Base-by-base conservation (phyloP, 176 grass and related monocot genomes). In the Ensete ventricosum region DNA sequence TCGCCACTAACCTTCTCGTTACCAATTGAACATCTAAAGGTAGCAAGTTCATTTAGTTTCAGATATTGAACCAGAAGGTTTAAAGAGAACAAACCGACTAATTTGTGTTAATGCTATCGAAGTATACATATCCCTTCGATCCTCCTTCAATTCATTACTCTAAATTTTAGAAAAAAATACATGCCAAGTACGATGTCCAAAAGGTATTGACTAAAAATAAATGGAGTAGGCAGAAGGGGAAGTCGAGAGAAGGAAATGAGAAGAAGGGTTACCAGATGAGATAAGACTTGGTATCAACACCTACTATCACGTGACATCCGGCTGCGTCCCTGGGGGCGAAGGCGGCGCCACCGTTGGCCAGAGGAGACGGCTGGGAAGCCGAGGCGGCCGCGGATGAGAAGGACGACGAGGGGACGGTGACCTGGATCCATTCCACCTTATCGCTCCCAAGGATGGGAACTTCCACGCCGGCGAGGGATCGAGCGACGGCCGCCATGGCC, bases 361-460 rank as follows among this genome's bases (percentile, higher is more conserved):
- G 34, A 58, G 66, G 57, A n/a, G 82, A 51, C 67, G 82, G 20
- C 48, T 20, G 34, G 8, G 16, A 16, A 22, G 16, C 16, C 48
- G 48, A 70, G 8, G 13, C 43, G 25, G 67, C 16, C 1, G 64
- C 13, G 24, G 11, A 17, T 11, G 68, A 55, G 24, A 83, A 17
- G 66, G 80, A 76, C 26, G 91, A 79, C 27, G 83, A 96, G 48
- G 85, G 88, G 76, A 98, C 78, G 13, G 83, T 84, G 59, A 98
- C 74, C 57, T 92, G 84, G 78, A 91, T 88, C 94, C 94, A 98
- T 48, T 83, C 78, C 26, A 91, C 19, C 74, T 78, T 93, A 69
- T 93, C 90, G 8, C 86, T 89, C 22, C 90, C 76, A 0, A 90
- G 86, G 29, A 93, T 85, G 9, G 94, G 82, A 9, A 98, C 88